Percentiles rank a stretch among this genome's conserved stretches.
Evolutionary conservation across 345 rosid species (phyloP).

Genomic region (Eucalyptus sp.): DNA sequence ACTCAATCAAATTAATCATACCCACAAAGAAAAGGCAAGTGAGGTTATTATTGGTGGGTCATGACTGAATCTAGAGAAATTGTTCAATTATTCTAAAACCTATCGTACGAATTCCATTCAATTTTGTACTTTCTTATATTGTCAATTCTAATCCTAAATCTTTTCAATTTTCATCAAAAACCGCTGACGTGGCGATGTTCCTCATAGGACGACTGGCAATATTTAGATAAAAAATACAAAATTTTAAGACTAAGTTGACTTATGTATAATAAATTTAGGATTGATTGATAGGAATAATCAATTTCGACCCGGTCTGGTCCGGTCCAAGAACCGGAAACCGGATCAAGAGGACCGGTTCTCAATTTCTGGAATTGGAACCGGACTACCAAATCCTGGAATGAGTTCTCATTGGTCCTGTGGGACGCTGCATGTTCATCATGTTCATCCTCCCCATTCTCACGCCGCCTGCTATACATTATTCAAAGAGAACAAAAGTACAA

Average conservation of each 20-base stretch:
- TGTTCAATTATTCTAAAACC: not conserved
- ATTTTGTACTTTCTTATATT: not conserved
- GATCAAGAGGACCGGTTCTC: too few species aligned
- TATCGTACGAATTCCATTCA: fast-evolving
- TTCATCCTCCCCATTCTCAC: not conserved
- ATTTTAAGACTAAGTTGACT: not conserved
- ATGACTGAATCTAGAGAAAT: not conserved
- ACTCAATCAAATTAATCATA: not conserved
- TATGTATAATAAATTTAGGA: not conserved
- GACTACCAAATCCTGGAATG: too few species aligned
- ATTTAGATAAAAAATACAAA: not conserved
- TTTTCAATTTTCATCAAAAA: fast-evolving
- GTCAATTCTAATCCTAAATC: not conserved
- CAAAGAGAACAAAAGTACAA: not conserved
- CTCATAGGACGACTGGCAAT: fast-evolving
- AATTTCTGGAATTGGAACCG: too few species aligned
- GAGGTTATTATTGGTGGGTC: not conserved
- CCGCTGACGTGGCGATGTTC: fast-evolving
- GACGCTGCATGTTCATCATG: not conserved
- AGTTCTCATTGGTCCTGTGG: too few species aligned
- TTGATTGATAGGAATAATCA: not conserved
- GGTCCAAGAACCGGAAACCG: too few species aligned
- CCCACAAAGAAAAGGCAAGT: not conserved
- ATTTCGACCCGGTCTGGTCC: too few species aligned
- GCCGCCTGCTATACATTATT: not conserved